phyloP scores from a whole-genome alignment of 495 filamentous ascomycete genomes.

The Penicillium pancosmium region DNA sequence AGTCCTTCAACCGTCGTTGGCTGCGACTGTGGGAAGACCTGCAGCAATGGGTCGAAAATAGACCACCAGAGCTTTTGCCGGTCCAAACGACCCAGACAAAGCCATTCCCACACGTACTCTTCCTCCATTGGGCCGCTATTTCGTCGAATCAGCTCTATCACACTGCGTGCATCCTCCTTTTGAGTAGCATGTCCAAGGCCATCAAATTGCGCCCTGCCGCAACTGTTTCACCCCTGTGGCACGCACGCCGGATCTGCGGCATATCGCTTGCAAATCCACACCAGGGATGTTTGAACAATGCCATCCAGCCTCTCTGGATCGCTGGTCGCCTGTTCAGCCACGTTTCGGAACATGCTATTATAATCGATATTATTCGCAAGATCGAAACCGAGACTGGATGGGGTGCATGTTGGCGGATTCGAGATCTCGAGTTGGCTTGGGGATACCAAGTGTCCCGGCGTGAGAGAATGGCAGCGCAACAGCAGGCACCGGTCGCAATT shows the following conservation, averaged over 20 bases:
- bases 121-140: slow-evolving; percentile 50
- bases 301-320: slow-evolving; percentile 53
- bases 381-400: slow-evolving; percentile 51
- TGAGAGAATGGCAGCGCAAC: slow-evolving; percentile 1
- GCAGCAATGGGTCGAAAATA: slow-evolving; percentile 42
- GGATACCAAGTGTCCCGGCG: slow-evolving; percentile 36
- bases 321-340: slow-evolving; percentile 51
- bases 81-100: slow-evolving; percentile 33
- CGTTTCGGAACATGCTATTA: slow-evolving; percentile 43
- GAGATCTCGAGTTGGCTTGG: slow-evolving; percentile 48
- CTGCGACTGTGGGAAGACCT: slow-evolving; percentile 45
- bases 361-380: slow-evolving; percentile 42
- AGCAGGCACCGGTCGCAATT: slow-evolving; percentile 12
- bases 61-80: slow-evolving; percentile 44
- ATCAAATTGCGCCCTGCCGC: slow-evolving; percentile 32
- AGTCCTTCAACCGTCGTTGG: slow-evolving; percentile 36
- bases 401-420: slow-evolving; percentile 49
- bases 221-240: slow-evolving; percentile 41
- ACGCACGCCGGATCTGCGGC: slow-evolving; percentile 51
- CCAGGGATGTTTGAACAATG: slow-evolving; percentile 50
- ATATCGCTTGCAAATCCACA: slow-evolving; percentile 52
- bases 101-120: slow-evolving; percentile 50
- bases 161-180: slow-evolving; percentile 47
- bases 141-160: slow-evolving; percentile 54
- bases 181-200: slow-evolving; percentile 41